Conservation (phyloP, 2,329 filamentous ascomycete species). For the Sporothrix inflata region DNA sequence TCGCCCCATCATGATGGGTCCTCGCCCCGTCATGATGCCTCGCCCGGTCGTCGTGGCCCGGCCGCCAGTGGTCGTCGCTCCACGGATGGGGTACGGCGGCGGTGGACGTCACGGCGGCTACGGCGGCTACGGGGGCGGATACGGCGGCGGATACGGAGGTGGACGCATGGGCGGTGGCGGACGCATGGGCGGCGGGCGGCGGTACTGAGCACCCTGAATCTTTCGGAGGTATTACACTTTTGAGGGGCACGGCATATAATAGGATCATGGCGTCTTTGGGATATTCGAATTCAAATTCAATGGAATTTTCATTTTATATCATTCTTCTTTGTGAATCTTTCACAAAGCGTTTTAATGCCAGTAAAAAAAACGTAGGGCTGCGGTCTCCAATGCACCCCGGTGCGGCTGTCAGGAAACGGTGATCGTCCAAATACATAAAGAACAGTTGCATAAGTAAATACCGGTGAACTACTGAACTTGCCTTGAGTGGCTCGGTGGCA, state of each 20-base stretch:
- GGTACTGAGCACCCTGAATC: not conserved
- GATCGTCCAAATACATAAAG: too few species aligned
- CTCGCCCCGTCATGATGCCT: conserved; percentile 21
- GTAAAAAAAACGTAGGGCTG: not conserved
- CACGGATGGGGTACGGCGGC: conserved; percentile 5
- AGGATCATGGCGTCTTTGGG: not conserved
- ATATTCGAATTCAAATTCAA: too few species aligned
- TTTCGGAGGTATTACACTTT: not conserved
- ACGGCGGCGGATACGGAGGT: conserved; percentile 12
- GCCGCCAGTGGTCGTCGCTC: not conserved
- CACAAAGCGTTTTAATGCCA: too few species aligned
- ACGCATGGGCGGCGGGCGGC: conserved; percentile 14
- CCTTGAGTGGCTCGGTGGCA: not conserved
- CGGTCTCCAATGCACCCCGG: too few species aligned
- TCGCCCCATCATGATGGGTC: conserved; percentile 12
- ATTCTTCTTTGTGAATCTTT: too few species aligned
- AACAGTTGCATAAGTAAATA: not conserved
- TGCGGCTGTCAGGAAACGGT: too few species aligned
- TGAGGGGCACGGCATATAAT: not conserved
- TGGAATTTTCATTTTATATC: too few species aligned
- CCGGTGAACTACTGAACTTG: not conserved
- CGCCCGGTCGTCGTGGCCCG: conserved; percentile 11
- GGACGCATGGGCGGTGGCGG: conserved; percentile 17
- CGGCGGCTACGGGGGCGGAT: not conserved
- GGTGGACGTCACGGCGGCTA: not conserved